phyloP scores from a whole-genome alignment of 805 yeast genomes.

The Huiozyma naganishii region DNA sequence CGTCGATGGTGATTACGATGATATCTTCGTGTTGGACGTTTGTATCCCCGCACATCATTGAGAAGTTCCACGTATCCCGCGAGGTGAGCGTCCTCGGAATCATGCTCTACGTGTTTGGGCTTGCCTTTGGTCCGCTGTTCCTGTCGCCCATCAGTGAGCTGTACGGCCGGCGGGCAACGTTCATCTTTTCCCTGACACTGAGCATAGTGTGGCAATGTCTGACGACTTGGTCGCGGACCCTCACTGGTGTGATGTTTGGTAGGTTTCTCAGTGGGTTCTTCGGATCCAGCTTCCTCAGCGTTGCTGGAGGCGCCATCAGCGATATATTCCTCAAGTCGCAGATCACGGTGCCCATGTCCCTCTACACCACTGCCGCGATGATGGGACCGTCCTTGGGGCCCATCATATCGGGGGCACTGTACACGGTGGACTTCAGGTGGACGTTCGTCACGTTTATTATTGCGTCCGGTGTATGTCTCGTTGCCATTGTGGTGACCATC shows the following conservation, averaged over 20 bases:
- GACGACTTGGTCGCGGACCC: constrained; percentile 47
- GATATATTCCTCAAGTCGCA: constrained; percentile 54
- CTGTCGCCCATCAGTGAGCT: constrained; percentile 61
- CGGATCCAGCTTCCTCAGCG: constrained; percentile 64
- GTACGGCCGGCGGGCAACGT: constrained; percentile 49
- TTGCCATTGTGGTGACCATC: constrained; percentile 34
- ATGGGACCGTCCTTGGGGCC: constrained; percentile 68
- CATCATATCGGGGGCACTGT: constrained; percentile 44
- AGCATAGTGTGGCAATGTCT: constrained; percentile 47
- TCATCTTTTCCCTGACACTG: constrained; percentile 49
- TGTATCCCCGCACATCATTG: constrained; percentile 41
- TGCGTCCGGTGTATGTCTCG: constrained; percentile 47
- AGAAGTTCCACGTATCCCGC: constrained; percentile 38
- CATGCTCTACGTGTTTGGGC: constrained; percentile 56
- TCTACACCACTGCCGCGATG: constrained; percentile 53
- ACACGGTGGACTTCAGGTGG: constrained; percentile 54
- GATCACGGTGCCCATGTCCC: constrained; percentile 60
- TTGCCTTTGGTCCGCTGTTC: constrained; percentile 57
- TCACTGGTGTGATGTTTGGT: constrained; percentile 52
- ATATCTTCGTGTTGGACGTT: constrained; percentile 62
- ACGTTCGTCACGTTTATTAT: constrained; percentile 53
- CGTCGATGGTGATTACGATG: constrained; percentile 54
- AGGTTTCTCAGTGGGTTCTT: constrained; percentile 62
- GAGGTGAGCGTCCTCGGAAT: constrained; percentile 50
- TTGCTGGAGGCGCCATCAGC: constrained; percentile 69